Evolutionary conservation across 2,329 filamentous ascomycete genomes (phyloP).

Genomic region (Nannizziopsis barbatae): DNA sequence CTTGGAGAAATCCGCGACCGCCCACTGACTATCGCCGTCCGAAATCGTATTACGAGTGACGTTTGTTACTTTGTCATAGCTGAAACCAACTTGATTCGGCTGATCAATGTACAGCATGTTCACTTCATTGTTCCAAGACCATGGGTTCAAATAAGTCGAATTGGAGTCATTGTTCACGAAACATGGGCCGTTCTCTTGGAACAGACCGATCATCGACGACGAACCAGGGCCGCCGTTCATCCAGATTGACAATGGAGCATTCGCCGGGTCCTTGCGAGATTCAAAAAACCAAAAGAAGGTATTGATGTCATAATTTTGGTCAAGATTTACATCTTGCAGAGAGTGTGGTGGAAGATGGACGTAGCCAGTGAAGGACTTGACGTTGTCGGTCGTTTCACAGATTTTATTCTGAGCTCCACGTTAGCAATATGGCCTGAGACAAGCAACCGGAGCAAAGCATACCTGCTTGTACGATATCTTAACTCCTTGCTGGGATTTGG

Average conservation of each 20-base stretch:
- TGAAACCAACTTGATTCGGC: conserved; percentile 50
- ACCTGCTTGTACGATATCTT: conserved; percentile 40
- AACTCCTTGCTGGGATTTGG: conserved; percentile 30
- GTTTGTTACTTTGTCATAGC: conserved; percentile 39
- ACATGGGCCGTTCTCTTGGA: conserved; percentile 37
- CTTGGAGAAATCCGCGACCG: conserved; percentile 11
- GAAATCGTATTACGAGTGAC: conserved; percentile 24
- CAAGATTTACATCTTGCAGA: conserved; percentile 11
- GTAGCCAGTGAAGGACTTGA: conserved; percentile 16
- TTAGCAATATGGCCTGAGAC: not conserved
- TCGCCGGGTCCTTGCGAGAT: conserved; percentile 35
- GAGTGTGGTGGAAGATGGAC: conserved; percentile 16
- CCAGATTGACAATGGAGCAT: conserved; percentile 37
- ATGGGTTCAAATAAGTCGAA: conserved; percentile 36
- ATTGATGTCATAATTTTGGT: conserved; percentile 14
- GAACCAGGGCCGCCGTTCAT: conserved; percentile 41
- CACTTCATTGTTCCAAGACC: conserved; percentile 46
- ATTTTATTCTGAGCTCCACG: conserved; percentile 9
- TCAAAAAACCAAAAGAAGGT: conserved; percentile 40
- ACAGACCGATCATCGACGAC: conserved; percentile 32
- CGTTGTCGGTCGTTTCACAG: conserved; percentile 12
- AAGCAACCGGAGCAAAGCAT: conserved; percentile 1
- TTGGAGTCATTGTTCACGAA: conserved; percentile 32
- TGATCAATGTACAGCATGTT: conserved; percentile 62
- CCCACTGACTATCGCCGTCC: not conserved